These are phyloP conservation scores for Leonotis leonurus DNA, from an alignment of 257 asterid species.

Conservation along the genomic window DNA sequence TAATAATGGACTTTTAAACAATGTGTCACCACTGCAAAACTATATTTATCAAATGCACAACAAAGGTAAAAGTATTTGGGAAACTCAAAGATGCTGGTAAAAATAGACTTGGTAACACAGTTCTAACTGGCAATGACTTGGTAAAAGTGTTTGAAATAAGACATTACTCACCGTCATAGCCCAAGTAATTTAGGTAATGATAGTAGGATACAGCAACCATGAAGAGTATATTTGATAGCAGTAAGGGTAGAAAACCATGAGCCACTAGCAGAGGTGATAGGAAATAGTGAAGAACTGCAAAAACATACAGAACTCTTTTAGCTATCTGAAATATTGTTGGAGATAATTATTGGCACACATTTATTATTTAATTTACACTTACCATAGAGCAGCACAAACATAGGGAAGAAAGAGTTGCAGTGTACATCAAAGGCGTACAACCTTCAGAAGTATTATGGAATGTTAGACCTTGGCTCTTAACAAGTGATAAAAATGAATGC, in stretches of 20 bases:
- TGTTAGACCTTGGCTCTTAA: constrained; percentile 15
- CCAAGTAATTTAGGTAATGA: constrained; percentile 90
- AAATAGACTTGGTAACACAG: neutral
- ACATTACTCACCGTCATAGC: constrained; percentile 77
- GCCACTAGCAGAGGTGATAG: constrained; percentile 88
- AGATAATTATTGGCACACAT: constrained; percentile 2
- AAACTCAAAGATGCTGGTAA: neutral
- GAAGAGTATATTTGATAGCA: constrained; percentile 87
- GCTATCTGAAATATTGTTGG: constrained; percentile 8
- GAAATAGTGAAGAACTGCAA: constrained; percentile 83
- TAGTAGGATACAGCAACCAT: constrained; percentile 91
- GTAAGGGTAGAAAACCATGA: constrained; percentile 82
- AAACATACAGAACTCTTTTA: constrained; percentile 13
- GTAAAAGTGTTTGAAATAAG: neutral
- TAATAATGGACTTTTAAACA: neutral
- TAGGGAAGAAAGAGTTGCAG: constrained; percentile 99
- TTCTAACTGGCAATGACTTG: no score
- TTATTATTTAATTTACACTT: constrained; percentile 20
- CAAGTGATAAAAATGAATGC: constrained; percentile 2
- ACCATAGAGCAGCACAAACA: constrained; percentile 89
- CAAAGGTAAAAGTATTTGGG: neutral
- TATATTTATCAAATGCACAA: neutral
- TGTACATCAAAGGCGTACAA: constrained; percentile 97
- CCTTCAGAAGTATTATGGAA: constrained; percentile 49
- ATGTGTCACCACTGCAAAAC: neutral